phyloP scores from a whole-genome alignment of 139 green algal genomes.

The Chlorella sp. region DNA sequence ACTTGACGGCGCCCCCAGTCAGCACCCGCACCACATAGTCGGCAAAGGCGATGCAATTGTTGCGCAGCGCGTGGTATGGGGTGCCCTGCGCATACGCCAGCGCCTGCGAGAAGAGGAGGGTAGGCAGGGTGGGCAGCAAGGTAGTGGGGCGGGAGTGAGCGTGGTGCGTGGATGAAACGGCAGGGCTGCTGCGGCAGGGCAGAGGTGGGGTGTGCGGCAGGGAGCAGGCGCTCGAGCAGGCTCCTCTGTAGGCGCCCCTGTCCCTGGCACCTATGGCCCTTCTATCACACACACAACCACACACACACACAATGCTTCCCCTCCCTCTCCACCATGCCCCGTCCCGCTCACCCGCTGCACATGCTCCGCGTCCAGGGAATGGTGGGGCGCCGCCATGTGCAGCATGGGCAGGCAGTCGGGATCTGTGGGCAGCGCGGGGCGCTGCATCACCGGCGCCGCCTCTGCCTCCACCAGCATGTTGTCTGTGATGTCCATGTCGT shows the following conservation, averaged over 20 bases:
- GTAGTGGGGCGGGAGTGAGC: not conserved
- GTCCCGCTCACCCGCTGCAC: conserved; percentile 33
- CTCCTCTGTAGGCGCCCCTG: not conserved
- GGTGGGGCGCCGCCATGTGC: conserved; percentile 29
- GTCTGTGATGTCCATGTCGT: conserved; percentile 52
- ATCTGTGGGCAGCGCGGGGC: conserved; percentile 5
- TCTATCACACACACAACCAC: too few species aligned
- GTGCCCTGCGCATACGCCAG: conserved; percentile 43
- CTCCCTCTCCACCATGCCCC: too few species aligned
- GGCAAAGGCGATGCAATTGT: conserved; percentile 66
- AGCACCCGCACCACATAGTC: conserved; percentile 47
- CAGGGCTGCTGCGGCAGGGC: not conserved
- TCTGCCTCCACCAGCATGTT: conserved; percentile 29
- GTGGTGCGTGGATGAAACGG: not conserved
- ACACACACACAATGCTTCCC: not conserved
- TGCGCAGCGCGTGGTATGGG: conserved; percentile 49
- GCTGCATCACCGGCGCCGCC: conserved; percentile 26
- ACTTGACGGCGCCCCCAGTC: conserved; percentile 38
- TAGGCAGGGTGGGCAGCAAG: not conserved
- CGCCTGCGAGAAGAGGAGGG: conserved; percentile 20
- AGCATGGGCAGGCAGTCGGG: conserved; percentile 49
- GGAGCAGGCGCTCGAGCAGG: not conserved
- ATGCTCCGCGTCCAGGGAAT: conserved; percentile 13
- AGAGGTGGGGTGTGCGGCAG: too few species aligned
- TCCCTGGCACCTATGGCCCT: too few species aligned